These are phyloP conservation scores for Fraxinus dipetala DNA, from an alignment of 305 asterid species.

Conservation along the genomic window DNA sequence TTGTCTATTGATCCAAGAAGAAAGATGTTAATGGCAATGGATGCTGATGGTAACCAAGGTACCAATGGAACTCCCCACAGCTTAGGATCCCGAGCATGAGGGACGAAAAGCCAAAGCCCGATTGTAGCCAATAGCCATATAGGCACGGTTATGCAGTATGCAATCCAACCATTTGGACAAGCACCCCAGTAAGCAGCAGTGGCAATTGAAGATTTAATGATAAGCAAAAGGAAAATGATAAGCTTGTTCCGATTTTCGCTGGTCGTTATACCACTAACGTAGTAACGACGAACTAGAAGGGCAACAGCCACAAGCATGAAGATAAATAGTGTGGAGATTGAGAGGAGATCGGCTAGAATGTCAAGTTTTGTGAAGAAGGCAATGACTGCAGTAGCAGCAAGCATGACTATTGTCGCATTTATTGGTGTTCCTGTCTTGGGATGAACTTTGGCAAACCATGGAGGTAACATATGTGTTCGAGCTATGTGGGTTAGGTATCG, in stretches of 20 bases:
- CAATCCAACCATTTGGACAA: conserved; percentile 43
- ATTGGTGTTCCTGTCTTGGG: conserved; percentile 65
- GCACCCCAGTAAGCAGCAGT: conserved; percentile 60
- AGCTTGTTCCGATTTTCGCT: conserved; percentile 41
- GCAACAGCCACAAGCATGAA: conserved; percentile 69
- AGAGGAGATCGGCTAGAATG: conserved; percentile 47
- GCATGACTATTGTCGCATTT: conserved; percentile 59
- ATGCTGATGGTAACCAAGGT: conserved; percentile 72
- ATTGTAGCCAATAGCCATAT: conserved; percentile 47
- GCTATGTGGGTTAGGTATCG: conserved; percentile 80
- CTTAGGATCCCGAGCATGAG: conserved; percentile 54
- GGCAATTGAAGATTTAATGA: conserved; percentile 47
- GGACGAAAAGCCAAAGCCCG: conserved; percentile 42
- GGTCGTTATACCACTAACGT: conserved; percentile 50
- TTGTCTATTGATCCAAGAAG: conserved; percentile 61
- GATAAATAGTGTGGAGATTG: conserved; percentile 65
- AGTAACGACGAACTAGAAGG: conserved; percentile 61
- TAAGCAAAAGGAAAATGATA: conserved; percentile 27
- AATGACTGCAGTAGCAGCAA: conserved; percentile 48
- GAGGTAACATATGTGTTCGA: conserved; percentile 83
- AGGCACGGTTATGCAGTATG: conserved; percentile 50
- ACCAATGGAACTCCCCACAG: conserved; percentile 74
- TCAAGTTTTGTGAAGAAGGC: conserved; percentile 59
- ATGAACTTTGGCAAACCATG: conserved; percentile 62
- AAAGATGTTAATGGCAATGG: conserved; percentile 60